Conservation (phyloP, 805 yeast genomes). For the Clavispora santaluciae region DNA sequence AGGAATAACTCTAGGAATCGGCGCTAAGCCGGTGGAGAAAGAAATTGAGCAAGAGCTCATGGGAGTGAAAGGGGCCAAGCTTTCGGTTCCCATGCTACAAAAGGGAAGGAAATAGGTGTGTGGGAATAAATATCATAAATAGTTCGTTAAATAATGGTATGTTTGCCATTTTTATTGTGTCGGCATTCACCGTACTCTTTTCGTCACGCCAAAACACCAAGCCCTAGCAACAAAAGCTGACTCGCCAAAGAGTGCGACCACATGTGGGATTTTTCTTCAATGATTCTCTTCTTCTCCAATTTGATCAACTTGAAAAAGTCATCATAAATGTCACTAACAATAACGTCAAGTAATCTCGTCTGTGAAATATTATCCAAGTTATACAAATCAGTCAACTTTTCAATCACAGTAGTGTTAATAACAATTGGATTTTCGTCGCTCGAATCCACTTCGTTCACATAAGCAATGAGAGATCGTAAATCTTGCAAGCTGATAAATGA, state of each 20-base stretch:
- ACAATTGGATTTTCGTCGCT: slow-evolving; percentile 24
- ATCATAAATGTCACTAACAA: slow-evolving; percentile 53
- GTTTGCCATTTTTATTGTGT: slow-evolving; percentile 7
- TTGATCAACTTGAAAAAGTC: slow-evolving; percentile 51
- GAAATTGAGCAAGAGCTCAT: slow-evolving; percentile 28
- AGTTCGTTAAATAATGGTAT: background rate
- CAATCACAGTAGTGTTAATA: slow-evolving; percentile 38
- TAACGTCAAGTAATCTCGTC: slow-evolving; percentile 45
- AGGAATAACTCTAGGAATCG: slow-evolving; percentile 39
- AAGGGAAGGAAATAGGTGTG: slow-evolving; percentile 4
- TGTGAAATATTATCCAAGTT: slow-evolving; percentile 32
- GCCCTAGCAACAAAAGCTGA: slow-evolving; percentile 52
- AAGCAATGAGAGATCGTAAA: slow-evolving; percentile 56
- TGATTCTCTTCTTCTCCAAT: slow-evolving; percentile 46
- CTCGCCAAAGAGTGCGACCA: slow-evolving; percentile 62
- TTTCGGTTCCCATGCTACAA: slow-evolving; percentile 23
- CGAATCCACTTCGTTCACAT: slow-evolving; percentile 40
- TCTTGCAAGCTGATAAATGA: slow-evolving; percentile 57
- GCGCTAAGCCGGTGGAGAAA: slow-evolving; percentile 31
- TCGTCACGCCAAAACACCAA: slow-evolving; percentile 51
- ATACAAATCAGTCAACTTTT: slow-evolving; percentile 36
- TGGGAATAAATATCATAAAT: background rate
- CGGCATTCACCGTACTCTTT: slow-evolving; percentile 5
- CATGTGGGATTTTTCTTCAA: slow-evolving; percentile 40
- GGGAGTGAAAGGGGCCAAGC: slow-evolving; percentile 20